Evolutionary conservation across 75 land plant species (phyloP).

Genomic region (Chamaecyparis obtusa): DNA sequence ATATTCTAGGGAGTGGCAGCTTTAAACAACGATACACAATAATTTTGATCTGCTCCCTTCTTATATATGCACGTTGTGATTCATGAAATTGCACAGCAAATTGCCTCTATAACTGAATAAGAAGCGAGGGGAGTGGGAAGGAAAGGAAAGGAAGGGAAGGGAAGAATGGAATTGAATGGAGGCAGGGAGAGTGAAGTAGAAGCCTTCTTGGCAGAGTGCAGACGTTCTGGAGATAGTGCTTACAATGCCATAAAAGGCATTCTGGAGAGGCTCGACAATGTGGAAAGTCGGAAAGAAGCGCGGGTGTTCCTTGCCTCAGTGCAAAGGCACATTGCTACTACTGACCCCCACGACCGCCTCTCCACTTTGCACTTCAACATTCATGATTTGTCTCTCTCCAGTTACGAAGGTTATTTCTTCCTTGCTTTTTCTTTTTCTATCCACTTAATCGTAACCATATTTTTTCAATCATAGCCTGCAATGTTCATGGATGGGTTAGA

Average conservation of each 20-base stretch:
- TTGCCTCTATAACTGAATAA: no score
- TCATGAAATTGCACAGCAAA: no score
- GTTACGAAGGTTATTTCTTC: slow-evolving; percentile 32
- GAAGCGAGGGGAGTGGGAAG: background rate
- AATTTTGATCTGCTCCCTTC: no score
- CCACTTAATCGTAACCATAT: background rate
- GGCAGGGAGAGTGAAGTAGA: background rate
- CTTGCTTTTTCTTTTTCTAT: background rate
- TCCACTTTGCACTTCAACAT: slow-evolving; percentile 37
- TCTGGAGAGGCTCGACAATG: slow-evolving; percentile 34
- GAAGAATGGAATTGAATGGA: background rate
- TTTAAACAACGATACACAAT: no score
- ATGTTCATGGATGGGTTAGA: background rate
- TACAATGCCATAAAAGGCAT: slow-evolving; percentile 39
- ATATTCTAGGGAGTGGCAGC: no score
- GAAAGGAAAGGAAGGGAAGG: background rate
- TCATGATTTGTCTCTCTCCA: slow-evolving; percentile 41
- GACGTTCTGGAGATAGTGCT: slow-evolving; percentile 42
- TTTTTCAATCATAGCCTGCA: background rate
- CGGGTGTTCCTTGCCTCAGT: slow-evolving; percentile 26
- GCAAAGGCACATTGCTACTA: slow-evolving; percentile 16
- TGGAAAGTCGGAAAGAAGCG: slow-evolving; percentile 20
- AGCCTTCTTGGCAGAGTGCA: slow-evolving; percentile 37
- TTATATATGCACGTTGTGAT: no score
- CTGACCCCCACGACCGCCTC: slow-evolving; percentile 16